Conservation (phyloP, 23 red algal genomes). For the Rhodosorus marinus region DNA sequence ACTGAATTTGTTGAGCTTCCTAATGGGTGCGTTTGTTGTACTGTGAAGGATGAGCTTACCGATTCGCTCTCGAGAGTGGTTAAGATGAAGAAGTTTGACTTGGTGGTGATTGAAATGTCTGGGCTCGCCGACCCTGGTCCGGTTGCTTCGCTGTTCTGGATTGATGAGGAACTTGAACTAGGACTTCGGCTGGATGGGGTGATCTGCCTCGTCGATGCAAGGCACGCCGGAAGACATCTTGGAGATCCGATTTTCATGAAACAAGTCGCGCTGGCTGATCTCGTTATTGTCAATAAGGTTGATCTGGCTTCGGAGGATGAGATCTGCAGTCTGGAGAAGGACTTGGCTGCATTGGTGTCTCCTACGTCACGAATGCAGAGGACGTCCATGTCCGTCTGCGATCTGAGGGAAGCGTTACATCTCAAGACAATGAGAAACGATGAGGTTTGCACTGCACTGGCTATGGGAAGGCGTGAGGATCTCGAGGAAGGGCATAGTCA, state of each 20-base stretch:
- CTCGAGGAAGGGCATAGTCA: slow-evolving; percentile 1
- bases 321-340: background rate
- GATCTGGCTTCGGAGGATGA: slow-evolving; percentile 1
- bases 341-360: background rate
- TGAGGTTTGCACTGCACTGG: slow-evolving; percentile 6
- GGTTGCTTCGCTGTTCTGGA: slow-evolving; percentile 43
- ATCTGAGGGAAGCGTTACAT: slow-evolving; percentile 13
- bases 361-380: background rate
- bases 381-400: background rate
- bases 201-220: slow-evolving; percentile 19
- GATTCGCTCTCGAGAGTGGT: slow-evolving; percentile 21
- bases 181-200: slow-evolving; percentile 25
- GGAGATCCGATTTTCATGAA: slow-evolving; percentile 10
- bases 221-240: slow-evolving; percentile 1
- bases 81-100: slow-evolving; percentile 15
- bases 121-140: slow-evolving; percentile 43
- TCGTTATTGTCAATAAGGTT: slow-evolving; percentile 45
- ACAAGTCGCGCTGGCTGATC: slow-evolving; percentile 37
- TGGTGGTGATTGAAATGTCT: slow-evolving; percentile 37
- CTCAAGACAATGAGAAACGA: slow-evolving; percentile 11
- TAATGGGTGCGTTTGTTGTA: slow-evolving; percentile 20
- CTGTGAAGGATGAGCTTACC: slow-evolving; percentile 17
- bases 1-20: slow-evolving; percentile 12
- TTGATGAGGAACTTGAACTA: slow-evolving; percentile 35
- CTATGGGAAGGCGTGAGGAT: background rate